A percentile compares a stretch with the other conserved stretches of the same genome.
phyloP scores from a whole-genome alignment of 176 grass and related monocot species.

The Metroxylon sagu region DNA sequence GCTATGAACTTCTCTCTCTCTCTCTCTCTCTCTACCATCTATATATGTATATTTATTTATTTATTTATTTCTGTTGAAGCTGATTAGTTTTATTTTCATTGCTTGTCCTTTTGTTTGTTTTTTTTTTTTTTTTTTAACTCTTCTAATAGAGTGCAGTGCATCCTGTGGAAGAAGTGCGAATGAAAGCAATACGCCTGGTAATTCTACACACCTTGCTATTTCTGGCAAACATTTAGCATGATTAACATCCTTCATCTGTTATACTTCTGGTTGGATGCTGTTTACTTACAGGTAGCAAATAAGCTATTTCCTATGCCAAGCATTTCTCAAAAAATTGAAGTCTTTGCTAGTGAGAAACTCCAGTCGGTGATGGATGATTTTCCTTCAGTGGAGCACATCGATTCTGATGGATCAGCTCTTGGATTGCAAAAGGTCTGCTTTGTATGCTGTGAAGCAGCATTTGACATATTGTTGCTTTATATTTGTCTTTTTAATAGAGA shows the following conservation, averaged over 20 bases:
- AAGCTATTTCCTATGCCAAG: conserved; percentile 78
- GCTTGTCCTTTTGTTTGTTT: conserved; percentile 13
- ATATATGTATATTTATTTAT: conserved; percentile 13
- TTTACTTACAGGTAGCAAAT: conserved; percentile 73
- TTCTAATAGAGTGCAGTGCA: conserved; percentile 71
- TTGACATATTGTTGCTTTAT: too few relatives aligned
- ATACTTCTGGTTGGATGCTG: conserved; percentile 17
- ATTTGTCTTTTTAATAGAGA: too few relatives aligned
- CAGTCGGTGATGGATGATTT: conserved; percentile 47
- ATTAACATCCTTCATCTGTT: conserved; percentile 8
- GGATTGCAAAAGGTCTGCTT: conserved; percentile 42
- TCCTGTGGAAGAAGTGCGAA: conserved; percentile 72
- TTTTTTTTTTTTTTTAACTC: conserved; percentile 19
- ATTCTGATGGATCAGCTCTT: conserved; percentile 28
- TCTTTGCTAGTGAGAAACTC: conserved; percentile 81
- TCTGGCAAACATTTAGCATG: conserved; percentile 3
- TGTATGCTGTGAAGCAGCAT: background rate
- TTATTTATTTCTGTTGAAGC: conserved; percentile 19
- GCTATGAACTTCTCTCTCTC: background rate
- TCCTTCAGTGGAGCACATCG: conserved; percentile 28
- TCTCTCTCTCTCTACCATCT: background rate
- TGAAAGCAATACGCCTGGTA: conserved; percentile 99
- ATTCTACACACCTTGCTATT: conserved; percentile 15
- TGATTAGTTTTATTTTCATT: conserved; percentile 16
- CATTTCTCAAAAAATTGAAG: conserved; percentile 88